These are phyloP conservation scores for Metschnikowia similis DNA, from an alignment of 805 yeast genomes.

Conservation along the genomic window DNA sequence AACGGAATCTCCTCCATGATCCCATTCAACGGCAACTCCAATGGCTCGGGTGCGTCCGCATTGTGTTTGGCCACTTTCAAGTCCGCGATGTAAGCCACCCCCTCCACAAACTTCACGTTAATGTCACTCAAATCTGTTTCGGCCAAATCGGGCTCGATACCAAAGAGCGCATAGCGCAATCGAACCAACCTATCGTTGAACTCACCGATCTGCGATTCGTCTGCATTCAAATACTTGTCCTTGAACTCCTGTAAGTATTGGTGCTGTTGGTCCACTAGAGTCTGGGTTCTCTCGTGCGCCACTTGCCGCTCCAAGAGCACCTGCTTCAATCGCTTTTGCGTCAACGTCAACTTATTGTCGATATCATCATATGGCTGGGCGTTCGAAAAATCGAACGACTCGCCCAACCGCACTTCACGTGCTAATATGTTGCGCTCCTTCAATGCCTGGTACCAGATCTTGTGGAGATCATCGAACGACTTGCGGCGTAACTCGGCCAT, in stretches of 20 bases:
- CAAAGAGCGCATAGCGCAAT: slow-evolving; percentile 76
- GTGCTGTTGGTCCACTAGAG: slow-evolving; percentile 40
- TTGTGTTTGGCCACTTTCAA: slow-evolving; percentile 50
- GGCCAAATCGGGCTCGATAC: slow-evolving; percentile 68
- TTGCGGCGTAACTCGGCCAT: slow-evolving; percentile 86
- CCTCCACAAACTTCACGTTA: slow-evolving; percentile 48
- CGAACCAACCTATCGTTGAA: slow-evolving; percentile 70
- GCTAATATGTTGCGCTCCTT: slow-evolving; percentile 77
- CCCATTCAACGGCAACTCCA: slow-evolving; percentile 35
- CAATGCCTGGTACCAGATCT: slow-evolving; percentile 82
- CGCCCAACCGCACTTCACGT: slow-evolving; percentile 66
- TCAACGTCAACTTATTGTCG: slow-evolving; percentile 33
- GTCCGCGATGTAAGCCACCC: slow-evolving; percentile 65
- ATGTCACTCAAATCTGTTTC: slow-evolving; percentile 57
- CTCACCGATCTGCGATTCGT: slow-evolving; percentile 49
- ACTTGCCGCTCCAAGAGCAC: slow-evolving; percentile 83
- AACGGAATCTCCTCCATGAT: slow-evolving; percentile 40
- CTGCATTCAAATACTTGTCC: slow-evolving; percentile 50
- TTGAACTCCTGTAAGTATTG: slow-evolving; percentile 55
- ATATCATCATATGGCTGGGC: slow-evolving; percentile 39
- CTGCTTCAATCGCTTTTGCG: slow-evolving; percentile 63
- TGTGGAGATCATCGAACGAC: slow-evolving; percentile 86
- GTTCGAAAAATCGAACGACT: slow-evolving; percentile 20
- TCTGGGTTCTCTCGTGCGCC: slow-evolving; percentile 58
- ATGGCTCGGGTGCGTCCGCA: slow-evolving; percentile 20